Evolutionary conservation across 192 early-diverging fungal genomes (phyloP).

Genomic region (Geranomyces michiganensis): DNA sequence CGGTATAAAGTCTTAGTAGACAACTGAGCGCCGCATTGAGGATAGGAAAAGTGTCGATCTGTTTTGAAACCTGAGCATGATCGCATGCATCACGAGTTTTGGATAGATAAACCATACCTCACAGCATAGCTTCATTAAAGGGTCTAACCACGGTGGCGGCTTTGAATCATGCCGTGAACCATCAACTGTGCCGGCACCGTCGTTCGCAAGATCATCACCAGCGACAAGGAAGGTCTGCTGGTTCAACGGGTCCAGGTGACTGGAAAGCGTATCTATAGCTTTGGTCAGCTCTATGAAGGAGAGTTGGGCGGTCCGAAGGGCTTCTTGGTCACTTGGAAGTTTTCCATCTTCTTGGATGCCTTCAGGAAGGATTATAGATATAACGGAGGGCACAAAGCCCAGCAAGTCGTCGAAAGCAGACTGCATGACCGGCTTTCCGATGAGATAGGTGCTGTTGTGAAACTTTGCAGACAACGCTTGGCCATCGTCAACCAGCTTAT

Average conservation of each 20-base stretch:
- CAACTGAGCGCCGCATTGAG: slow-evolving; percentile 12
- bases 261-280: not conserved
- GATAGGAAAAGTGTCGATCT: slow-evolving; percentile 10
- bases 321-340: not conserved
- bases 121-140: slow-evolving; percentile 3
- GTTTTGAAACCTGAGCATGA: not conserved
- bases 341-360: not conserved
- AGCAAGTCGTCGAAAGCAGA: slow-evolving; percentile 22
- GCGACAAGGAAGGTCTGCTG: not conserved
- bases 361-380: not conserved
- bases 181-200: too few species aligned
- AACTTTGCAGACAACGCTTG: not conserved
- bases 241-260: not conserved
- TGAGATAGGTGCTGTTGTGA: not conserved
- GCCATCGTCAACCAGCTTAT: not conserved
- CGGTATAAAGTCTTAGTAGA: not conserved
- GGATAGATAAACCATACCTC: not conserved
- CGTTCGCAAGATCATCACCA: too few species aligned
- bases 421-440: slow-evolving; percentile 21
- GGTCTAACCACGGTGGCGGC: not conserved
- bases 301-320: not conserved
- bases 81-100: too few species aligned
- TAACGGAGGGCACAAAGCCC: not conserved
- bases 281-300: slow-evolving; percentile 10
- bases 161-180: not conserved